Percentiles rank a stretch among this genome's conserved stretches.
Conservation (phyloP, 2,329 filamentous ascomycete species). For the Pseudogymnoascus sp. region DNA sequence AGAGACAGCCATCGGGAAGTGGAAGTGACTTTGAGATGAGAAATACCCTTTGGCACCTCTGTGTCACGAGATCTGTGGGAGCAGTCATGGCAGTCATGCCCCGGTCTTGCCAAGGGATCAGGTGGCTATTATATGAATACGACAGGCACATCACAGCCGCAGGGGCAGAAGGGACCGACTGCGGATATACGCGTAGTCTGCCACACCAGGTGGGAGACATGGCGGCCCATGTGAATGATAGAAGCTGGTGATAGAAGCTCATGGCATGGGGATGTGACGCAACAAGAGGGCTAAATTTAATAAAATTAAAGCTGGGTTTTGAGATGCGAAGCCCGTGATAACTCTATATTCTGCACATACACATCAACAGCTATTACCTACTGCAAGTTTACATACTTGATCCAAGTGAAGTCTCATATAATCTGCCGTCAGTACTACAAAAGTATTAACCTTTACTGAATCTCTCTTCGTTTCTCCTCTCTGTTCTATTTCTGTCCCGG, state of each 20-base stretch:
- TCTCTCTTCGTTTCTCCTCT: not conserved
- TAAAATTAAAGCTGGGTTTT: not conserved
- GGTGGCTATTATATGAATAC: not conserved
- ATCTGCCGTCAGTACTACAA: not conserved
- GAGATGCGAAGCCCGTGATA: not conserved
- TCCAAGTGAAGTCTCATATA: not conserved
- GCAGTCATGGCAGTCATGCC: not conserved
- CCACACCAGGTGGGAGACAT: not conserved
- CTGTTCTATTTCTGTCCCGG: not conserved
- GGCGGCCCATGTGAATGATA: not conserved
- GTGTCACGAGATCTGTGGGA: not conserved
- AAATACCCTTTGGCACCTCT: not conserved
- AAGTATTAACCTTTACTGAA: not conserved
- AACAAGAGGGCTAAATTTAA: slow-evolving; percentile 1
- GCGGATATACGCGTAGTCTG: not conserved
- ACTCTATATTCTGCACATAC: not conserved
- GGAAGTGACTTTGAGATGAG: not conserved
- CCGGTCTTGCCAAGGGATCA: not conserved
- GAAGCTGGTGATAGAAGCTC: not conserved
- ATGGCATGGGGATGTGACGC: slow-evolving; percentile 3
- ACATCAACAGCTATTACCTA: not conserved
- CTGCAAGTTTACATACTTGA: not conserved
- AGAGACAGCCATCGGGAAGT: slow-evolving; percentile 9
- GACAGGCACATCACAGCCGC: not conserved
- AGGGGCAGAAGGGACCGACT: not conserved